Evolutionary conservation across 352 stramenopile genomes (phyloP).

Genomic region (Pythium aquatile): DNA sequence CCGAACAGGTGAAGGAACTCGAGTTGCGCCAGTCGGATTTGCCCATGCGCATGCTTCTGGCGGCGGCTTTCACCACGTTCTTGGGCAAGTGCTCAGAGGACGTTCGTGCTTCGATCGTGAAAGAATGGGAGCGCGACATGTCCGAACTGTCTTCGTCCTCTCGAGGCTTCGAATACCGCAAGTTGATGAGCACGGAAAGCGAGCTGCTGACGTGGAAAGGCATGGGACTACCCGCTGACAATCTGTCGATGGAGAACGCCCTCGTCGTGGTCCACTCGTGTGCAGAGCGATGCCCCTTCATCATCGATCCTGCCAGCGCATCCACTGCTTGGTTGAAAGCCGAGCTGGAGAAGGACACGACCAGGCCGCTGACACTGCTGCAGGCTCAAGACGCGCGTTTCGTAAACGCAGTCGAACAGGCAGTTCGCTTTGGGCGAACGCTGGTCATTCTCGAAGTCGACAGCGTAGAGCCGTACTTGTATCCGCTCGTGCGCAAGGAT

Average conservation of each 20-base stretch:
- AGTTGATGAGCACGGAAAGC: conserved; percentile 90
- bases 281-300: conserved; percentile 88
- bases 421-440: conserved; percentile 96
- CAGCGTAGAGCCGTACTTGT: conserved; percentile 91
- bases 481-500: conserved; percentile 90
- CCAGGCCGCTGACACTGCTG: conserved; percentile 85
- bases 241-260: conserved; percentile 94
- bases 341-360: conserved; percentile 84
- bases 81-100: conserved; percentile 91
- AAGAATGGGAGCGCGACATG: conserved; percentile 78
- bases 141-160: conserved; percentile 33
- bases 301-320: conserved; percentile 92
- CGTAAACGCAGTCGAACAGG: conserved; percentile 91
- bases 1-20: conserved; percentile 87
- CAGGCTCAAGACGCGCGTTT: conserved; percentile 87
- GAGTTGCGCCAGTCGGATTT: conserved; percentile 74
- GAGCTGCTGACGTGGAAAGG: conserved; percentile 93
- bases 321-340: conserved; percentile 89
- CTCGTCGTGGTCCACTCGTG: conserved; percentile 84
- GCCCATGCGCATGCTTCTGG: conserved; percentile 89
- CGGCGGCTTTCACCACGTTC: conserved; percentile 92
- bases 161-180: conserved; percentile 77
- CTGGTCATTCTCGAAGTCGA: conserved; percentile 93
- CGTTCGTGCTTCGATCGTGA: conserved; percentile 67
- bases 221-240: conserved; percentile 90